Evolutionary conservation across 257 asterid genomes (phyloP), one percentile per base, ranked within the genome.

Genomic region (Nicotiana paniculata): DNA sequence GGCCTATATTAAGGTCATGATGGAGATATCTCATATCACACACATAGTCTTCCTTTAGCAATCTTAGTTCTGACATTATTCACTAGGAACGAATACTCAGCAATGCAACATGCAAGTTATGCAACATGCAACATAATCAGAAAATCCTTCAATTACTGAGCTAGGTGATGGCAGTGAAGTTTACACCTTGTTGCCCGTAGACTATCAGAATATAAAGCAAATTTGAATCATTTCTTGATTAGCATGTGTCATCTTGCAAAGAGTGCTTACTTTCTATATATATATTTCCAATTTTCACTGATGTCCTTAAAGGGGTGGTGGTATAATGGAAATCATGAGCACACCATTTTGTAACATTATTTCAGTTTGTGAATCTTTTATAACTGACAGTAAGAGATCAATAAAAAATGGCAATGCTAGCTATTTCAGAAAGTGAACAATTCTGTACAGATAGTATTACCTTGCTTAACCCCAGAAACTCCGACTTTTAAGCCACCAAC

Each of bases 401-500:
- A 72, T 46, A 46, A 72, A 70, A 26, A 24, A 21, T 24, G 37
- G 61, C 51, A 72, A 72, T 1, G 7, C 39, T 3, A 9, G 24
- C 59, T 72, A 28, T 48, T 48, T 74, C 79, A 48, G 28, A 59
- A 74, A 51, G 64, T 16, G 46, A 26, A 75, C 63, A 75, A 28
- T 51, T 48, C 26, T 75, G 26, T 51, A 51, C 63, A 75, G 43
- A 28, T 28, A 59, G 33, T n/a, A 81, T 81, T 82, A 96, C 99
- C 98, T 92, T 95, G 87, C 81, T 86, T 77, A 61, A 95, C 79
- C 85, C 92, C 92, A 81, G 99, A 82, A 86, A 93, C 90, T 83
- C 99, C 99, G 86, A 96, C 85, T 83, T 91, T 95, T 85, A 96
- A 89, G 86, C 99, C 99, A 85, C 91, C 97, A 82, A 96, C 98